Evolutionary conservation across 495 filamentous ascomycete species (phyloP).

Genomic region (Hypoxylon crocopeplum): DNA sequence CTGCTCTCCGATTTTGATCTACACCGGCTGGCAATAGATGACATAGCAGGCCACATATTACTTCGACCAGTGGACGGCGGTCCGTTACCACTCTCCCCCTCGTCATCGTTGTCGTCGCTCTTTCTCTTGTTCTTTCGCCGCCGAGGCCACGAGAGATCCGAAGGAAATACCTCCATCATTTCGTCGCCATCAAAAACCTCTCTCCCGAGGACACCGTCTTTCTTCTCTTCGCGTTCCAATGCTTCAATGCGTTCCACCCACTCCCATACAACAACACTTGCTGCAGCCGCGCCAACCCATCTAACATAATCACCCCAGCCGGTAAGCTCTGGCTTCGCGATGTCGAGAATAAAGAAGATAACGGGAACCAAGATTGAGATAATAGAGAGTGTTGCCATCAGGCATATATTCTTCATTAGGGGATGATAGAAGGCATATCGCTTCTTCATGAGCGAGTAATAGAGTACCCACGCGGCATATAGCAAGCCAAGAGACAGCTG

Average conservation of each 20-base stretch:
- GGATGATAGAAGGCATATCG: conserved; percentile 92
- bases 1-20: conserved; percentile 42
- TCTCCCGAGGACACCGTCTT: conserved; percentile 91
- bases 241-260: conserved; percentile 99
- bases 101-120: conserved; percentile 37
- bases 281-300: conserved; percentile 96
- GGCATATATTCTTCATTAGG: conserved; percentile 88
- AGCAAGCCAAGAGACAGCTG: conserved; percentile 86
- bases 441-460: conserved; percentile 91
- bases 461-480: conserved; percentile 95
- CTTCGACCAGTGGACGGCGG: conserved; percentile 38
- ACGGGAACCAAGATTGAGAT: conserved; percentile 85
- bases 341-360: conserved; percentile 95
- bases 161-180: conserved; percentile 79
- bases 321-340: conserved; percentile 82
- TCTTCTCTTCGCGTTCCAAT: conserved; percentile 92
- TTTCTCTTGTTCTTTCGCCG: conserved; percentile 43
- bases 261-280: conserved; percentile 98
- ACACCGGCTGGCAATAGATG: conserved; percentile 51
- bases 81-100: conserved; percentile 26
- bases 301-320: conserved; percentile 98
- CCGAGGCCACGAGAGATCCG: conserved; percentile 46
- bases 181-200: conserved; percentile 98
- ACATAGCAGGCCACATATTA: conserved; percentile 56
- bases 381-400: conserved; percentile 83